phyloP scores from a whole-genome alignment of 768 basidiomycete species.

The Boletus rubroflammeus region DNA sequence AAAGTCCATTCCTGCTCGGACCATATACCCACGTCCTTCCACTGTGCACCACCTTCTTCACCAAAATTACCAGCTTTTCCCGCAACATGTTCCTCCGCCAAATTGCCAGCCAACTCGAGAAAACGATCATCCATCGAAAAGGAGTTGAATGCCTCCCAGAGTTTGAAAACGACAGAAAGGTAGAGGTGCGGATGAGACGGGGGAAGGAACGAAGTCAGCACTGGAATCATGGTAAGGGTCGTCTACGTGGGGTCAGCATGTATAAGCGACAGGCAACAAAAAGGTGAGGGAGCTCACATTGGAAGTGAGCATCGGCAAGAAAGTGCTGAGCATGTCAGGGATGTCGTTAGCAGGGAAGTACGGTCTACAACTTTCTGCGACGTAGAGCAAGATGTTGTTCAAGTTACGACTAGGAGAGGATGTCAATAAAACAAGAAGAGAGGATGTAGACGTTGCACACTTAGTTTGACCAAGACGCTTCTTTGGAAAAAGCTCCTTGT shows the following conservation, averaged over 20 bases:
- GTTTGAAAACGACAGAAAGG: slow-evolving; percentile 64
- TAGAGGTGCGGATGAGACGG: slow-evolving; percentile 63
- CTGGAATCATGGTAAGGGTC: slow-evolving; percentile 65
- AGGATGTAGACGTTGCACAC: slow-evolving; percentile 37
- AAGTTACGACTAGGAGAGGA: slow-evolving; percentile 49
- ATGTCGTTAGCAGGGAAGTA: slow-evolving; percentile 68
- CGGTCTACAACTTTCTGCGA: slow-evolving; percentile 69
- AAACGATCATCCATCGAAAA: slow-evolving; percentile 70
- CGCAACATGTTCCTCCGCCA: slow-evolving; percentile 72
- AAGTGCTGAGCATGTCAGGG: slow-evolving; percentile 63
- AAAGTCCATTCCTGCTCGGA: slow-evolving; percentile 78
- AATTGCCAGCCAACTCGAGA: slow-evolving; percentile 63
- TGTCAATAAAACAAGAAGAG: slow-evolving; percentile 6
- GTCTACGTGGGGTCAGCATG: slow-evolving; percentile 41
- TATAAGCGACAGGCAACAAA: background rate
- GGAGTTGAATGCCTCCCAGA: slow-evolving; percentile 81
- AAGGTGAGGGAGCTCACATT: slow-evolving; percentile 45
- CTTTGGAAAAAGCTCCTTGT: slow-evolving; percentile 76
- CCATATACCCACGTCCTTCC: slow-evolving; percentile 91
- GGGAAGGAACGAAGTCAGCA: slow-evolving; percentile 76
- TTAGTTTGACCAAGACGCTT: slow-evolving; percentile 54
- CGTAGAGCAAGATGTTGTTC: slow-evolving; percentile 66
- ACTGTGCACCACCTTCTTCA: slow-evolving; percentile 51
- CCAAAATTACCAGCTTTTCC: slow-evolving; percentile 54
- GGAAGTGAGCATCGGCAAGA: slow-evolving; percentile 68